These are phyloP conservation scores for Kewa caespitosa DNA, from an alignment of 179 eudicot genomes.

Conservation along the genomic window DNA sequence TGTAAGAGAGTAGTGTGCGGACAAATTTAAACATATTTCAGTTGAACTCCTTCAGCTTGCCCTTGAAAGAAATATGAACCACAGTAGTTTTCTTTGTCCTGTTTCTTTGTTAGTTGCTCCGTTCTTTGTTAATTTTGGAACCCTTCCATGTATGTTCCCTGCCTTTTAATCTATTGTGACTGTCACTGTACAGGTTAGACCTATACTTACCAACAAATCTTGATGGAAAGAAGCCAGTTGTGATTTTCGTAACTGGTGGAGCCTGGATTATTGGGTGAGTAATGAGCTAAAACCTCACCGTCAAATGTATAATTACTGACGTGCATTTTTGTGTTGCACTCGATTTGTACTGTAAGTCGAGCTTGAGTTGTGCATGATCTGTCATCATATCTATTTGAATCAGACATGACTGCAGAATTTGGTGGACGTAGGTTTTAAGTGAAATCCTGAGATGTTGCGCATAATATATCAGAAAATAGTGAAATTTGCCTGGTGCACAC, in stretches of 20 bases:
- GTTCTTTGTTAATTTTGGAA: too few relatives aligned
- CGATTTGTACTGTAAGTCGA: background rate
- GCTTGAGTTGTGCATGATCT: background rate
- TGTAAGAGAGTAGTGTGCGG: background rate
- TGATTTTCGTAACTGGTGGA: constrained; percentile 96
- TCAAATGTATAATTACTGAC: too few relatives aligned
- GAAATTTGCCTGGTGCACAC: background rate
- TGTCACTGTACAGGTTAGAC: constrained; percentile 67
- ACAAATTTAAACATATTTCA: background rate
- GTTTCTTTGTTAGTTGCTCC: background rate
- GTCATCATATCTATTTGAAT: background rate
- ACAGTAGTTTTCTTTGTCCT: background rate
- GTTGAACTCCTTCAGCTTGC: too few relatives aligned
- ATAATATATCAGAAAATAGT: background rate
- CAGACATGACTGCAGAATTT: background rate
- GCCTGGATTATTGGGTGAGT: constrained; percentile 99
- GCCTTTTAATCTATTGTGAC: constrained; percentile 11
- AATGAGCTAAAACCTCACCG: background rate
- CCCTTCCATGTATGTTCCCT: background rate
- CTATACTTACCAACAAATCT: constrained; percentile 66
- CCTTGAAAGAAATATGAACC: background rate
- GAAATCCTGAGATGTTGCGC: background rate
- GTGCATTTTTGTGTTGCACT: background rate
- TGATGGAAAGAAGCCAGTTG: constrained; percentile 79
- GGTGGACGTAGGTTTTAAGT: background rate